Evolutionary conservation across 805 yeast genomes (phyloP).

Genomic region (Pichia eremophila): DNA sequence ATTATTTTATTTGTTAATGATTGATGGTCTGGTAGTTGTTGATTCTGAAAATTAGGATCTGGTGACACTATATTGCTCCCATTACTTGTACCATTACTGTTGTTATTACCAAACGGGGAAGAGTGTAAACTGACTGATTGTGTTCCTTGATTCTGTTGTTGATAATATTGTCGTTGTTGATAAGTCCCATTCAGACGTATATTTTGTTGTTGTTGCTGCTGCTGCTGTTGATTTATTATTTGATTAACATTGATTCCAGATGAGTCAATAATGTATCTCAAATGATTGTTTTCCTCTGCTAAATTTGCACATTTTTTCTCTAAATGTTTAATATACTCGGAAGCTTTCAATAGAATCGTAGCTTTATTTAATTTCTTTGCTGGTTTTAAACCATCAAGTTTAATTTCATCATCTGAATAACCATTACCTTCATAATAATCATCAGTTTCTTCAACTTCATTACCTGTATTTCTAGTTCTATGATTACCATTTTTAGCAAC

Average conservation of each 20-base stretch:
- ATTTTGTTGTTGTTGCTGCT: neutral
- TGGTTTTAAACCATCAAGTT: slow-evolving; percentile 66
- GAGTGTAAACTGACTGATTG: slow-evolving; percentile 10
- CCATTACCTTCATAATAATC: slow-evolving; percentile 46
- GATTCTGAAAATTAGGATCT: slow-evolving; percentile 5
- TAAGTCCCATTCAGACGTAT: slow-evolving; percentile 5
- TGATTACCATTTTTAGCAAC: slow-evolving; percentile 27
- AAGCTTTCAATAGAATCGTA: slow-evolving; percentile 63
- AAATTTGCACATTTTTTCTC: slow-evolving; percentile 50
- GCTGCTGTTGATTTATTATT: slow-evolving; percentile 1
- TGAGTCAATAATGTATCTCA: slow-evolving; percentile 19
- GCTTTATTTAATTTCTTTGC: slow-evolving; percentile 74
- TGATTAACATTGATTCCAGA: slow-evolving; percentile 7
- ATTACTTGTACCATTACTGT: slow-evolving; percentile 9
- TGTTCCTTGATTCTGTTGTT: slow-evolving; percentile 5
- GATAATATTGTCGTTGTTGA: slow-evolving; percentile 5
- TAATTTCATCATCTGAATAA: slow-evolving; percentile 41
- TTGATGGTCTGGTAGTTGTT: slow-evolving; percentile 8
- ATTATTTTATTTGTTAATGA: slow-evolving; percentile 38
- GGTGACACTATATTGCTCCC: slow-evolving; percentile 10
- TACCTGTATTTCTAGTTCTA: slow-evolving; percentile 27
- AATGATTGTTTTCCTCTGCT: slow-evolving; percentile 36
- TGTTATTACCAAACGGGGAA: slow-evolving; percentile 9
- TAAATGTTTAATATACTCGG: slow-evolving; percentile 68
- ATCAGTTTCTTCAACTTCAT: slow-evolving; percentile 32